phyloP scores from a whole-genome alignment of 495 filamentous ascomycete species.

The Pyrenula aspistea region DNA sequence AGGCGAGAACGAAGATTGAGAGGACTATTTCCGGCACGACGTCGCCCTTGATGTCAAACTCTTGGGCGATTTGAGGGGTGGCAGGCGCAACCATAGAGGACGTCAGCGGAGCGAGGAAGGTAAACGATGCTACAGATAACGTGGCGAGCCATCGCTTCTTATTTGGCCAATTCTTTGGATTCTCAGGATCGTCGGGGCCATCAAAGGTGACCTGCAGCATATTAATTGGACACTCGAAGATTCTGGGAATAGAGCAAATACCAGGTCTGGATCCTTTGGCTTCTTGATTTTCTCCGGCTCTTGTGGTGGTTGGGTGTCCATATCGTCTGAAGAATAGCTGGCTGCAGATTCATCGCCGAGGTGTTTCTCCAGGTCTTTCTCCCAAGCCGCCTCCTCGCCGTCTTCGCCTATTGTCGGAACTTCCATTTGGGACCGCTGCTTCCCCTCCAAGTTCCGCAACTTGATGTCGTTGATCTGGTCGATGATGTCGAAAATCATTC shows the following conservation, averaged over 20 bases:
- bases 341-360: not conserved
- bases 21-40: slow-evolving; percentile 45
- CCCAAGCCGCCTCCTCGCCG: not conserved
- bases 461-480: not conserved
- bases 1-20: slow-evolving; percentile 42
- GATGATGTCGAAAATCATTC: not conserved
- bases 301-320: not conserved
- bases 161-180: slow-evolving; percentile 47
- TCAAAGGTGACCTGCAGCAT: slow-evolving; percentile 44
- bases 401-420: not conserved
- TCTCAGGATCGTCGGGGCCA: slow-evolving; percentile 41
- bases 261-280: not conserved
- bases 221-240: no score
- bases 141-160: slow-evolving; percentile 52
- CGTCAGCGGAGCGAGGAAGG: slow-evolving; percentile 42
- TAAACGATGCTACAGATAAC: slow-evolving; percentile 37
- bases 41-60: slow-evolving; percentile 47
- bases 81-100: slow-evolving; percentile 66
- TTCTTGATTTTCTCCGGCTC: not conserved
- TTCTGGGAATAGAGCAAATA: no score
- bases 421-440: not conserved
- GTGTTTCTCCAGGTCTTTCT: not conserved
- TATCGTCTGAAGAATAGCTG: not conserved
- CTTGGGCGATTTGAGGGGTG: slow-evolving; percentile 34
- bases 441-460: not conserved